Conservation (phyloP, 257 asterid species). For the Eustoma russellianum region DNA sequence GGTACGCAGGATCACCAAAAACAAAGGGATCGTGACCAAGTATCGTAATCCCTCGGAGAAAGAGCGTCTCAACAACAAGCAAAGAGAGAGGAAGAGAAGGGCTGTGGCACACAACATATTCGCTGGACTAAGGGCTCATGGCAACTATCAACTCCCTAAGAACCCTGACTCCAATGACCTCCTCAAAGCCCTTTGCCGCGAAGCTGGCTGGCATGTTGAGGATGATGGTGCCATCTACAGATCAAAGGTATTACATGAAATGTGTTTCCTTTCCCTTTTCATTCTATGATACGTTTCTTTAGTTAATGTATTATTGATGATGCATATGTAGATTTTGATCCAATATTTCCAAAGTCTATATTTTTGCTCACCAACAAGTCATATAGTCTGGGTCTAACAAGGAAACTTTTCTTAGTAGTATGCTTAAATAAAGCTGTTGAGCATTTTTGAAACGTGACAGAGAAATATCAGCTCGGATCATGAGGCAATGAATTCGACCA, state of each 20-base stretch:
- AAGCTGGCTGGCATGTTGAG: constrained; percentile 79
- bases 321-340: background rate
- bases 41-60: constrained; percentile 53
- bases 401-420: too few species aligned
- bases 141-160: constrained; percentile 50
- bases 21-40: constrained; percentile 34
- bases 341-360: background rate
- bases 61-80: constrained; percentile 54
- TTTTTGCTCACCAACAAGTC: too few species aligned
- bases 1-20: constrained; percentile 46
- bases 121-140: constrained; percentile 51
- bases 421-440: too few species aligned
- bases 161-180: constrained; percentile 67
- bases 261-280: background rate
- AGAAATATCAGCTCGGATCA: too few species aligned
- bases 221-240: constrained; percentile 50
- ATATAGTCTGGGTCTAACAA: too few species aligned
- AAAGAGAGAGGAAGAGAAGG: constrained; percentile 52
- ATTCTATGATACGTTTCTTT: background rate
- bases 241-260: constrained; percentile 19
- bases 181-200: constrained; percentile 62
- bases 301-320: too few species aligned
- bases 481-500: too few species aligned
- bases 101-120: constrained; percentile 53
- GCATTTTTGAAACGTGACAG: too few species aligned